phyloP scores from a whole-genome alignment of 345 rosid genomes.

The Boechera divaricarpa region DNA sequence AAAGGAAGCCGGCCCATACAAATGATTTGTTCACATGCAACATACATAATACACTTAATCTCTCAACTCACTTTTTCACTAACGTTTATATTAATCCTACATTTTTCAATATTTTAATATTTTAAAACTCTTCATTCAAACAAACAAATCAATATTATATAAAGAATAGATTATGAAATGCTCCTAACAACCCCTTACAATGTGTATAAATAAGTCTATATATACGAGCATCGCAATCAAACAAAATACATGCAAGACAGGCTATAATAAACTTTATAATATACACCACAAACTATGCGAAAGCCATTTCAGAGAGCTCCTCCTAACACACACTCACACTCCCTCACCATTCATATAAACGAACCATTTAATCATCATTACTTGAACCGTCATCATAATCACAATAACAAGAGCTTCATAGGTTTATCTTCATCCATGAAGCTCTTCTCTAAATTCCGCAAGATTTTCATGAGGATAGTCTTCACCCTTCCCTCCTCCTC shows the following conservation, averaged over 20 bases:
- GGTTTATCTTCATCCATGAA: slow-evolving; percentile 67
- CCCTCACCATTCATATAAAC: slow-evolving; percentile 51
- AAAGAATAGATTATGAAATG: slow-evolving; percentile 7
- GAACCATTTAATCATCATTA: slow-evolving; percentile 29
- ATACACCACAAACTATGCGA: slow-evolving; percentile 38
- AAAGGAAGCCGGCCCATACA: slow-evolving; percentile 56
- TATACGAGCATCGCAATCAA: slow-evolving; percentile 31
- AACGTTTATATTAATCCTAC: slow-evolving; percentile 2
- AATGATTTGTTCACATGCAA: slow-evolving; percentile 82
- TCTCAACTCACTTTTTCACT: slow-evolving; percentile 12
- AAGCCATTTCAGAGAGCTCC: slow-evolving; percentile 34
- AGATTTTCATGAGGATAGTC: slow-evolving; percentile 64
- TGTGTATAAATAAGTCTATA: slow-evolving; percentile 36
- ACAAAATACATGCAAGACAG: slow-evolving; percentile 34
- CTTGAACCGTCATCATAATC: slow-evolving; percentile 16
- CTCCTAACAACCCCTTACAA: slow-evolving; percentile 16
- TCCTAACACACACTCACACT: slow-evolving; percentile 27
- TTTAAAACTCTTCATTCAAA: background rate
- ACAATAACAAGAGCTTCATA: slow-evolving; percentile 35
- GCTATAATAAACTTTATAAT: slow-evolving; percentile 23
- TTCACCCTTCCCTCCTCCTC: slow-evolving; percentile 53
- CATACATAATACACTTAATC: slow-evolving; percentile 34
- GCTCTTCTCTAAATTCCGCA: slow-evolving; percentile 69
- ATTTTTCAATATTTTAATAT: slow-evolving; percentile 5
- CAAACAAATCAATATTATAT: background rate